Evolutionary conservation across 2,329 filamentous ascomycete genomes (phyloP).

Genomic region (Aschersonia sp.): DNA sequence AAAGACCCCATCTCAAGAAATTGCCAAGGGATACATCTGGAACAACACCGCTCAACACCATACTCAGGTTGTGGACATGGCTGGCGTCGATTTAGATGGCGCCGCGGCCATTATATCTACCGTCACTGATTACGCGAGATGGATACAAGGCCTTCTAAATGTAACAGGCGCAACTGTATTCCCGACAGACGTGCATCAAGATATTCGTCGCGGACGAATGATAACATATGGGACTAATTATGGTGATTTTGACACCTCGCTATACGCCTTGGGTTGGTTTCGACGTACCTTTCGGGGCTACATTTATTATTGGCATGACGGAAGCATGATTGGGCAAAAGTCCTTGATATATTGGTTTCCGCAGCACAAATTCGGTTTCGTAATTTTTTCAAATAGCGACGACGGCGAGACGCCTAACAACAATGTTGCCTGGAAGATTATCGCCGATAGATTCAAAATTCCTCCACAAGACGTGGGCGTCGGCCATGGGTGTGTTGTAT

Average conservation of each 20-base stretch:
- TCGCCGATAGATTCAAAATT: conserved; percentile 15
- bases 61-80: background rate
- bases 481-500: background rate
- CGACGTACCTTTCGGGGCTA: conserved; percentile 11
- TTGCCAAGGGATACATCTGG: background rate
- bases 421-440: conserved; percentile 11
- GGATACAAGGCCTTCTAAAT: background rate
- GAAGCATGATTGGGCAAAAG: conserved; percentile 13
- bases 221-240: background rate
- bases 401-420: conserved; percentile 17
- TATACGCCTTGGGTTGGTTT: conserved; percentile 17
- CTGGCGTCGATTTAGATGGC: background rate
- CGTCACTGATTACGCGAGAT: background rate
- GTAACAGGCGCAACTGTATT: background rate
- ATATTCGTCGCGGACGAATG: background rate
- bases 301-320: conserved; percentile 15
- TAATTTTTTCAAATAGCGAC: conserved; percentile 25
- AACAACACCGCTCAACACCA: background rate
- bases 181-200: background rate
- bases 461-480: conserved; percentile 6
- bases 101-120: background rate
- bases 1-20: conserved; percentile 9
- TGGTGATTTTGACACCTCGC: conserved; percentile 6
- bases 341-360: conserved; percentile 18
- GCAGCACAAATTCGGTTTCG: conserved; percentile 15